phyloP scores from a whole-genome alignment of 2,329 filamentous ascomycete genomes.

The Fusarium marasasianum region DNA sequence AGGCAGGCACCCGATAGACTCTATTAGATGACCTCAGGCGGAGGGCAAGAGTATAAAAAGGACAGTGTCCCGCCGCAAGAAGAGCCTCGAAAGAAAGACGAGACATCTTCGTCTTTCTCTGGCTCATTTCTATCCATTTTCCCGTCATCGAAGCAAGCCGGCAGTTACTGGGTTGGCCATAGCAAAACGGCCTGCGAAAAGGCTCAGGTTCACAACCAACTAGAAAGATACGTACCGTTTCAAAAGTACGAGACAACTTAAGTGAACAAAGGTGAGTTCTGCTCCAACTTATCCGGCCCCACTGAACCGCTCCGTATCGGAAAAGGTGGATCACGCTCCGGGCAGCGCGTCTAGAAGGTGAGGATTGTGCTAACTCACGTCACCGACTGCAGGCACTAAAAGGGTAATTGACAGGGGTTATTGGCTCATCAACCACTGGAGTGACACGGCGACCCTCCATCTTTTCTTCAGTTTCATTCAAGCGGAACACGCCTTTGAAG shows the following conservation, averaged over 20 bases:
- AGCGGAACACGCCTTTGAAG: slow-evolving; percentile 17
- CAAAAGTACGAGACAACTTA: slow-evolving; percentile 6
- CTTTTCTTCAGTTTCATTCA: slow-evolving; percentile 5
- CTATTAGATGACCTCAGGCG: slow-evolving; percentile 34
- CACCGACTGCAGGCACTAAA: slow-evolving; percentile 32
- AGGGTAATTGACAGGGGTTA: slow-evolving; percentile 15
- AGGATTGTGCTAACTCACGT: slow-evolving; percentile 28
- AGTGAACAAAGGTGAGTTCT: slow-evolving; percentile 15
- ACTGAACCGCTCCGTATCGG: slow-evolving; percentile 7
- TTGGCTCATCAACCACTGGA: slow-evolving; percentile 28
- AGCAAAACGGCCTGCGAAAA: slow-evolving; percentile 32
- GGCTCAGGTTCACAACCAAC: slow-evolving; percentile 28
- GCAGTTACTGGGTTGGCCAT: slow-evolving; percentile 36
- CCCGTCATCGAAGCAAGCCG: slow-evolving; percentile 30
- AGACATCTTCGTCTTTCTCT: slow-evolving; percentile 22
- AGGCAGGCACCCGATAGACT: slow-evolving; percentile 1
- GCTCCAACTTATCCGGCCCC: not conserved
- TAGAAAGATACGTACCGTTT: slow-evolving; percentile 32
- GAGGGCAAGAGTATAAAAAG: slow-evolving; percentile 41
- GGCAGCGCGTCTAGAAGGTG: slow-evolving; percentile 1
- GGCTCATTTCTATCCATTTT: slow-evolving; percentile 26
- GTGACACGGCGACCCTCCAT: slow-evolving; percentile 36
- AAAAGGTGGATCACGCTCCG: slow-evolving; percentile 13
- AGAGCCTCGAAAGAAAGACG: slow-evolving; percentile 18
- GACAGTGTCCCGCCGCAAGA: slow-evolving; percentile 29